Evolutionary conservation across 1,284 basidiomycete genomes (phyloP), one percentile per base, ranked within the genome.

Genomic region (Clitocybe nebularis): DNA sequence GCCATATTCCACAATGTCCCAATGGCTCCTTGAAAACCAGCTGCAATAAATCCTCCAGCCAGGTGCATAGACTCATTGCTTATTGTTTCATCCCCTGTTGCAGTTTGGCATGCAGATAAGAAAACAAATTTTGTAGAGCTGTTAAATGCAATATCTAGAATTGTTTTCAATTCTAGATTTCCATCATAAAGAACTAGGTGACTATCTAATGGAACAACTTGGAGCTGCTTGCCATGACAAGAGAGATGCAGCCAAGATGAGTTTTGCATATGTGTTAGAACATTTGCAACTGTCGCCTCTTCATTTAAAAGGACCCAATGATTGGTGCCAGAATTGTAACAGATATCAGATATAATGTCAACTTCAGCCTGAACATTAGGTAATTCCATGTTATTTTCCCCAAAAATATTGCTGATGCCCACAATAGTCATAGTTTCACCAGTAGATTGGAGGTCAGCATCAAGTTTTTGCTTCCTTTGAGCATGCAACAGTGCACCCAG

Each of bases 91-190:
- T 59, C 60, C 2, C 57, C 58, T 48, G 42, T 57, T 1, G 61
- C 64, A 5, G 60, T 66, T 36, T 66, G 48, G 44, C 66, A 68
- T 0, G 66, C 66, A 19, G 60, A 60, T 9, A 67, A 58, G 43
- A 62, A 55, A 3, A 47, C 45, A 36, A 51, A 50, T 16, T 50
- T 37, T 10, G 49, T 49, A 17, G 33, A 39, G 10, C 44, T 36
- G 17, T 39, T 19, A 17, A 24, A 47, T 5, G 43, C 24, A 45
- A 28, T 4, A 8, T 36, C 14, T 13, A 54, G 28, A 20, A 54
- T 50, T 5, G 34, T 22, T n/a, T 21, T 20, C 5, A 55, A 38
- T 19, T 47, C 37, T 11, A 54, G 42, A 13, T 33, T 40, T 24
- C 47, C 46, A 36, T 49, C 48, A 21, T 35, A 24, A 5, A 53